Evolutionary conservation across 768 basidiomycete species (phyloP).

Genomic region (Termitomyces sp.): DNA sequence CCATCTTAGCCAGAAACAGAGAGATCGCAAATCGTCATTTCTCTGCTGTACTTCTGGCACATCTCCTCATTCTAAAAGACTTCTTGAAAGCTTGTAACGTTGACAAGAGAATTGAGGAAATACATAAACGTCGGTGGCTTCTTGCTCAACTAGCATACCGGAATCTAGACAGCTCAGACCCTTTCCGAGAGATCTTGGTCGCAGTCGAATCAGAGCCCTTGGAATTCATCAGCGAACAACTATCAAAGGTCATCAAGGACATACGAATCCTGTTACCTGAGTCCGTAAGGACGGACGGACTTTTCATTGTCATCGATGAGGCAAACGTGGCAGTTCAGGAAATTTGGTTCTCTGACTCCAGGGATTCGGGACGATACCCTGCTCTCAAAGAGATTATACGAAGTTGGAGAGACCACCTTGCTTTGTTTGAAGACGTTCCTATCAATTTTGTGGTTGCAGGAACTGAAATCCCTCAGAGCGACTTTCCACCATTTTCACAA

Average conservation of each 20-base stretch:
- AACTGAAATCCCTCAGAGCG: not conserved
- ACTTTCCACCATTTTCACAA: not conserved
- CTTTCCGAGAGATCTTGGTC: not conserved
- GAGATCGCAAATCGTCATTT: not conserved
- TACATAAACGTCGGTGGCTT: slow-evolving; percentile 1
- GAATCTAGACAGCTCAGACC: not conserved
- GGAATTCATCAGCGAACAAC: not conserved
- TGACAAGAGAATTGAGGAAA: not conserved
- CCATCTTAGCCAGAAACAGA: not conserved
- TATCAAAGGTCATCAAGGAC: not conserved
- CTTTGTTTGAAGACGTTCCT: not conserved
- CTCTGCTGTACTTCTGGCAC: not conserved
- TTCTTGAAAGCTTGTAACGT: not conserved
- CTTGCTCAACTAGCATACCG: not conserved
- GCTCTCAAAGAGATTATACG: not conserved
- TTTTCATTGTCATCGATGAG: slow-evolving; percentile 4
- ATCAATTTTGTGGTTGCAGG: not conserved
- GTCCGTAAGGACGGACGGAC: not conserved
- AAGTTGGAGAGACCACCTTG: not conserved
- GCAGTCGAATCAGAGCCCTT: not conserved
- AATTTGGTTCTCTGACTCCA: not conserved
- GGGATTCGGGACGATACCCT: not conserved
- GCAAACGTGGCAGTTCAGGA: not conserved
- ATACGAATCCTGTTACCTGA: not conserved
- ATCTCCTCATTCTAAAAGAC: not conserved